A percentile compares a stretch with the other conserved stretches of the same genome.
These are phyloP conservation scores for Austroboletus rostrupii DNA, from an alignment of 1,284 basidiomycete genomes.

Conservation along the genomic window DNA sequence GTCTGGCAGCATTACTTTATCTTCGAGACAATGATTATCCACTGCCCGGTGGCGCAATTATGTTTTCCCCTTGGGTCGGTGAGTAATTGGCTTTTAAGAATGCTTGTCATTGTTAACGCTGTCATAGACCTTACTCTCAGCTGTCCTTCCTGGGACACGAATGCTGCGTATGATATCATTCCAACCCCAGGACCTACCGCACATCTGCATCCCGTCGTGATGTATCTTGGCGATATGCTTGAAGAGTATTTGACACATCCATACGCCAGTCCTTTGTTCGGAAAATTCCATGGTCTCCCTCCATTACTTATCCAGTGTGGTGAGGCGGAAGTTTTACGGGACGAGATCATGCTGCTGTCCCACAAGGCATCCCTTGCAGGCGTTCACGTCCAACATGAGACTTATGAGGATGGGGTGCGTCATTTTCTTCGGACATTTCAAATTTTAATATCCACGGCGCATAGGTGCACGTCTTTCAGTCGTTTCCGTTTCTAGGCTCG, in stretches of 20 bases:
- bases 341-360: conserved; percentile 90
- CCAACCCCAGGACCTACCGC: conserved; percentile 73
- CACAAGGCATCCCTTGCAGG: conserved; percentile 91
- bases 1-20: conserved; percentile 87
- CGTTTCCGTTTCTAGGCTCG: conserved; percentile 78
- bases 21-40: conserved; percentile 82
- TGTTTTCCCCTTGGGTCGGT: conserved; percentile 95
- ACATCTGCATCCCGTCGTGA: conserved; percentile 89
- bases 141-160: conserved; percentile 96
- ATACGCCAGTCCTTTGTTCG: conserved; percentile 95
- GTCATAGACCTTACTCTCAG: conserved; percentile 84
- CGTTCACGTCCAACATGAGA: conserved; percentile 85
- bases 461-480: conserved; percentile 88
- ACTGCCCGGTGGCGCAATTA: conserved; percentile 75
- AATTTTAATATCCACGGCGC: conserved; percentile 3
- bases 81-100: conserved; percentile 33
- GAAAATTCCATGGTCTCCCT: conserved; percentile 82
- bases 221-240: conserved; percentile 87
- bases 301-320: conserved; percentile 92
- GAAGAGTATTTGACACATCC: conserved; percentile 90
- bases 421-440: neutral
- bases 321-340: conserved; percentile 90
- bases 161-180: conserved; percentile 79
- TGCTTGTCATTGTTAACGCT: conserved; percentile 2
- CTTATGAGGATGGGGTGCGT: conserved; percentile 90